Conservation (phyloP, 768 basidiomycete species). For the Trichaptum fuscoviolaceum region DNA sequence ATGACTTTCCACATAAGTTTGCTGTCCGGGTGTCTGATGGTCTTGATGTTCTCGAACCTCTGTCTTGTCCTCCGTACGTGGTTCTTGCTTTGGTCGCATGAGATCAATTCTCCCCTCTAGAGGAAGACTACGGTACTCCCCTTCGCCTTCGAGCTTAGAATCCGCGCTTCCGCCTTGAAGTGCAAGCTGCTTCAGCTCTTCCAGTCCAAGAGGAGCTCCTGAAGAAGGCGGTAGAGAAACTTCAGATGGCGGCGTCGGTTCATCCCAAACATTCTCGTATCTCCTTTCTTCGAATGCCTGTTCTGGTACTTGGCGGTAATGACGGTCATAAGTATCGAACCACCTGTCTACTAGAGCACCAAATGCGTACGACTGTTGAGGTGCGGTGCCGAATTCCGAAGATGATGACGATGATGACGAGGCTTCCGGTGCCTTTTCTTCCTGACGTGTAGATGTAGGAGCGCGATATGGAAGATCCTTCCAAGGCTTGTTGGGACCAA, state of each 20-base stretch:
- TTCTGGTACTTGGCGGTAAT: conserved; percentile 57
- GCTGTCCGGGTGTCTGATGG: background rate
- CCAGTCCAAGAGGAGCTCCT: conserved; percentile 46
- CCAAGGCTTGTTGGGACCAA: conserved; percentile 97
- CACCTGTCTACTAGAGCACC: conserved; percentile 81
- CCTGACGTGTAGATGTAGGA: conserved; percentile 39
- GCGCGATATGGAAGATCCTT: conserved; percentile 63
- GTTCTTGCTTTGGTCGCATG: conserved; percentile 50
- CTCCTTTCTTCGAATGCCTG: conserved; percentile 56
- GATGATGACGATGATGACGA: conserved; percentile 10
- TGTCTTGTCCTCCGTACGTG: conserved; percentile 10
- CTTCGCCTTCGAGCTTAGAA: conserved; percentile 37
- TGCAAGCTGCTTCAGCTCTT: conserved; percentile 58
- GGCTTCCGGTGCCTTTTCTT: conserved; percentile 10
- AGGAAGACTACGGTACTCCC: conserved; percentile 76
- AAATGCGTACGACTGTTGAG: conserved; percentile 64
- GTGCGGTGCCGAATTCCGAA: background rate
- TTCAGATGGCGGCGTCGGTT: conserved; percentile 13
- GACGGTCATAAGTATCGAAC: conserved; percentile 85
- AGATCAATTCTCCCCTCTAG: conserved; percentile 86
- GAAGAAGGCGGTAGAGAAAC: conserved; percentile 19
- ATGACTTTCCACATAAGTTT: background rate
- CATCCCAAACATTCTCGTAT: conserved; percentile 77
- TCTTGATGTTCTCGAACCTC: background rate
- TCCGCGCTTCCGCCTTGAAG: conserved; percentile 42